Evolutionary conservation across 768 basidiomycete genomes (phyloP), one percentile per base, ranked within the genome.

Genomic region (Auriscalpium microsporum): DNA sequence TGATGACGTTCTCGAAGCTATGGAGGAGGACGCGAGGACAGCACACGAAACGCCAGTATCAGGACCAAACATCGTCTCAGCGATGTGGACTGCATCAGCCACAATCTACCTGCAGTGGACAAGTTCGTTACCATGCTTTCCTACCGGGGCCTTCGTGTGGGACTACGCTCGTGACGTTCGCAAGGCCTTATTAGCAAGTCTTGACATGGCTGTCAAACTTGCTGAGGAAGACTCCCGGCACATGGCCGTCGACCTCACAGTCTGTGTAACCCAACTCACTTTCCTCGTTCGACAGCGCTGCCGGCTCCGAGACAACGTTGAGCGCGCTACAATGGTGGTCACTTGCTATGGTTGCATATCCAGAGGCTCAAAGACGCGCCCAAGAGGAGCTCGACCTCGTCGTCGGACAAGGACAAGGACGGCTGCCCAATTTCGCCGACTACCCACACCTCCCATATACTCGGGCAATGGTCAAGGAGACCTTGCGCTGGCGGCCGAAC

Each of bases 91-190:
- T 79, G 82, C 42, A 82, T 99, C 58, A 83, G 81, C 2, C 72
- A 78, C 59, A 95, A 95, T 28, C 78, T 83, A 61, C 80, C 86
- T 56, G 89, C 79, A 21, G 75, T 84, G 48, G 77, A 80, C 23
- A 64, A 66, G 21, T 53, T 62, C 10, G 64, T 84, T 37, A 68
- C 70, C 33, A 73, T 96, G 68, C 94, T 94, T 10, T 69, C 77
- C 0, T 97, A 94, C 70, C 87, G 91, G 9, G 93, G 94, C 46
- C 65, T 95, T 19, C 34, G 75, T 93, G 52, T 93, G 86, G 89
- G 85, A 91, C 61, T 97, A 94, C 63, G 87, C 86, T 0, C 75
- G 78, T 9, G 89, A 92, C 45, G 90, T 96, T 53, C 81, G 88
- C 56, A 76, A 73, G 50, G 79, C 81, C 1, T 73, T 96, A n/a